A percentile compares a stretch with the other conserved stretches of the same genome.
Conservation (phyloP, 1,284 basidiomycete genomes). For the Cystobasidium slooffiae region DNA sequence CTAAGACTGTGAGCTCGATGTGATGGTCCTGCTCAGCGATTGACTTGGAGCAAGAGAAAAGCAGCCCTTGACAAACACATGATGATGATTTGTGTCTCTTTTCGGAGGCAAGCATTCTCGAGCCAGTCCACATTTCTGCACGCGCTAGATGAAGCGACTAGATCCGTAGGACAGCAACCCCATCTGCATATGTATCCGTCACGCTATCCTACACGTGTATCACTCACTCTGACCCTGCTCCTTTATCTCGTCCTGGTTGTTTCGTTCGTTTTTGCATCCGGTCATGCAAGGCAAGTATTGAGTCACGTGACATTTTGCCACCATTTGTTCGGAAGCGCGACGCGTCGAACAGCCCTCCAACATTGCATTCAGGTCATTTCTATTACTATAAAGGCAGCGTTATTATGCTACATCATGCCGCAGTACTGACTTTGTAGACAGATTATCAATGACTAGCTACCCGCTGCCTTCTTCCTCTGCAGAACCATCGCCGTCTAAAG, state of each 20-base stretch:
- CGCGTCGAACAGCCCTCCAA: too few species aligned
- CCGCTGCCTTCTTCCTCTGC: conserved; percentile 54
- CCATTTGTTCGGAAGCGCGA: too few species aligned
- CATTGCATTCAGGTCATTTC: too few species aligned
- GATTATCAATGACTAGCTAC: background rate
- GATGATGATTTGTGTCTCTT: background rate
- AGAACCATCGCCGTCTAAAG: conserved; percentile 55
- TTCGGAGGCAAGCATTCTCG: background rate
- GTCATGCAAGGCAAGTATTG: background rate
- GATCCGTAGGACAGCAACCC: background rate
- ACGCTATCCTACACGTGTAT: background rate
- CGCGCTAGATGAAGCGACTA: background rate
- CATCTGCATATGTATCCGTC: background rate
- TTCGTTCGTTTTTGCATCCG: background rate
- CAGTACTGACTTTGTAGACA: background rate
- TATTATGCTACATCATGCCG: background rate
- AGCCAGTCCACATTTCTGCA: conserved; percentile 2
- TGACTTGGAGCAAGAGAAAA: background rate
- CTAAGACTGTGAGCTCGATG: too few species aligned
- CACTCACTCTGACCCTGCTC: background rate
- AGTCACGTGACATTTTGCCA: background rate
- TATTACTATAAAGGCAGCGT: too few species aligned
- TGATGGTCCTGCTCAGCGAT: too few species aligned
- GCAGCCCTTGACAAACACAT: background rate
- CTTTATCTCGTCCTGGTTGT: too few species aligned